phyloP scores from a whole-genome alignment of 768 basidiomycete species.

The Leccinum subtestaceum region DNA sequence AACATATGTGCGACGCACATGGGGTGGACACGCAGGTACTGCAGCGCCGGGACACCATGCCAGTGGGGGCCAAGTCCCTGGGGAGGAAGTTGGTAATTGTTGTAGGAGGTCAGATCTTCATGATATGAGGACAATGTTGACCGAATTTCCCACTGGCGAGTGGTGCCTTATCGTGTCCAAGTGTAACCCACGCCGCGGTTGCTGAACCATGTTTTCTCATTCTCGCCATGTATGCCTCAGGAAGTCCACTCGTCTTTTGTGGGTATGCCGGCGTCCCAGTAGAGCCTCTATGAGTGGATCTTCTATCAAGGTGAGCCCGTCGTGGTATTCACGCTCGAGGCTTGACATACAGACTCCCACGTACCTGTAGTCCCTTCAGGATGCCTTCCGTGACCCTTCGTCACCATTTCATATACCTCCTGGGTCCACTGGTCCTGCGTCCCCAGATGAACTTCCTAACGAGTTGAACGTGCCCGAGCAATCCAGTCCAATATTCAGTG shows the following conservation, averaged over 20 bases:
- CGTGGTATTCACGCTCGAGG: neutral
- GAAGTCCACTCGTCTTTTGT: slow-evolving; percentile 1
- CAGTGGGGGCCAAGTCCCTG: too few species aligned
- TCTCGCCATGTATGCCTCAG: neutral
- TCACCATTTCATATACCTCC: slow-evolving; percentile 67
- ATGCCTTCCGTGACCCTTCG: slow-evolving; percentile 57
- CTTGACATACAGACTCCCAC: neutral
- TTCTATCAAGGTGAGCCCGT: slow-evolving; percentile 25
- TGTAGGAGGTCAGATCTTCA: too few species aligned
- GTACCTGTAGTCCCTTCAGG: slow-evolving; percentile 50
- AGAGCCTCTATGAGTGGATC: slow-evolving; percentile 22
- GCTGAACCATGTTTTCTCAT: slow-evolving; percentile 8
- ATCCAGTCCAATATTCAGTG: slow-evolving; percentile 5
- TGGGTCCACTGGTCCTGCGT: slow-evolving; percentile 56
- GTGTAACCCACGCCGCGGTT: neutral
- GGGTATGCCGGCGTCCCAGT: neutral
- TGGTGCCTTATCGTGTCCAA: neutral
- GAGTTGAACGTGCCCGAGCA: slow-evolving; percentile 1
- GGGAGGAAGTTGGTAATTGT: too few species aligned
- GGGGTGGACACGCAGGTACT: too few species aligned
- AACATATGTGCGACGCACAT: too few species aligned
- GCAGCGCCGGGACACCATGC: too few species aligned
- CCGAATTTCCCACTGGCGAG: too few species aligned
- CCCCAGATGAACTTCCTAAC: slow-evolving; percentile 44
- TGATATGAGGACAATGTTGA: too few species aligned